A percentile compares a stretch with the other conserved stretches of the same genome.
Evolutionary conservation across 1,284 basidiomycete genomes (phyloP).

Genomic region (Pseudozyma flocculosa): DNA sequence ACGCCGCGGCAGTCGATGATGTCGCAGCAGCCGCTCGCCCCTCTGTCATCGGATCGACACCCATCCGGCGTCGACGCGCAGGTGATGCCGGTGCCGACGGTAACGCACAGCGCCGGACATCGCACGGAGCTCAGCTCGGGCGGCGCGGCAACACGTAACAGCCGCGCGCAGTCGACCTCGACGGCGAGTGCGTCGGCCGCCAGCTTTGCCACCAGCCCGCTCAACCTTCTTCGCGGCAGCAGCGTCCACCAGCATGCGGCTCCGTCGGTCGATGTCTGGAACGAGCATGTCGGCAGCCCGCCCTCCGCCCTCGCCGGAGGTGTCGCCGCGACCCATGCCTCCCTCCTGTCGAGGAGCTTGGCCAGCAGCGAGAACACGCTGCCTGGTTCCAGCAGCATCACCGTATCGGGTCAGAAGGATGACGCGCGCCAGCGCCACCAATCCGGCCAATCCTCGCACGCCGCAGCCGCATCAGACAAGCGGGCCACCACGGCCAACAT

Average conservation of each 20-base stretch:
- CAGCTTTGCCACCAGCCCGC: constrained; percentile 17
- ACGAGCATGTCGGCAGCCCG: constrained; percentile 35
- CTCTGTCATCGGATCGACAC: constrained; percentile 4
- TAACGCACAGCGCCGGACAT: too few relatives aligned
- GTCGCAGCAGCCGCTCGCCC: constrained; percentile 3
- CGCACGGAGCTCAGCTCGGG: too few relatives aligned
- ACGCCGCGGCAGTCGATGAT: constrained; percentile 32
- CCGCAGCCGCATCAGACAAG: too few relatives aligned
- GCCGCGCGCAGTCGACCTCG: neutral
- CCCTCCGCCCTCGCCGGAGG: neutral
- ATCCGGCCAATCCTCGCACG: too few relatives aligned
- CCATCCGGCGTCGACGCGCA: too few relatives aligned
- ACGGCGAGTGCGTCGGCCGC: neutral
- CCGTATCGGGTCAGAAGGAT: constrained; percentile 7
- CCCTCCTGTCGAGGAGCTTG: constrained; percentile 29
- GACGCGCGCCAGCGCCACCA: neutral
- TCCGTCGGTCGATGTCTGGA: constrained; percentile 38
- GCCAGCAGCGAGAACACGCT: constrained; percentile 38
- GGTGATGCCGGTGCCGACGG: too few relatives aligned
- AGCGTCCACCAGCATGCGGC: constrained; percentile 28
- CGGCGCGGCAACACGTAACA: too few relatives aligned
- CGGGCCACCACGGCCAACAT: neutral
- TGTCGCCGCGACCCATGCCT: too few relatives aligned
- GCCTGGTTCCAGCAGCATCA: constrained; percentile 38
- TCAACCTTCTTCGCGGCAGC: constrained; percentile 35